phyloP scores from a whole-genome alignment of 306 rosid genomes.

The Hippophae tibetana region DNA sequence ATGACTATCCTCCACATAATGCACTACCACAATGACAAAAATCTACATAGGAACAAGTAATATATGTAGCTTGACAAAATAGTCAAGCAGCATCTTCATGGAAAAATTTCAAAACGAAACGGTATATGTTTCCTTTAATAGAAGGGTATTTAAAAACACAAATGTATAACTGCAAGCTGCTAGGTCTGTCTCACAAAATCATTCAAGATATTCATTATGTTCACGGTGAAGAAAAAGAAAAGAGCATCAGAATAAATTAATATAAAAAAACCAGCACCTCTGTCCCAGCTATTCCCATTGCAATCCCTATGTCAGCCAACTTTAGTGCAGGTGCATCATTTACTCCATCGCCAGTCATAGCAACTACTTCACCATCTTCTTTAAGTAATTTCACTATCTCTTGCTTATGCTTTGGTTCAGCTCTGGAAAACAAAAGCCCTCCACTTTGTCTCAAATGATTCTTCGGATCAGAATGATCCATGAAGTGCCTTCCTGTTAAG shows the following conservation, averaged over 20 bases:
- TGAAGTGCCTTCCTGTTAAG: constrained; percentile 58
- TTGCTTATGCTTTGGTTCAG: constrained; percentile 86
- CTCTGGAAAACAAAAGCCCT: constrained; percentile 68
- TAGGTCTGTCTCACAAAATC: too few species aligned
- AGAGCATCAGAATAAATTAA: not conserved
- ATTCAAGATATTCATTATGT: not conserved
- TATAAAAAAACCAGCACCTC: constrained; percentile 41
- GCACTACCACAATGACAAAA: too few species aligned
- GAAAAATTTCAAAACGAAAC: too few species aligned
- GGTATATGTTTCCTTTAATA: too few species aligned
- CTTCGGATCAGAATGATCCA: constrained; percentile 40
- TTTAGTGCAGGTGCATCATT: constrained; percentile 90
- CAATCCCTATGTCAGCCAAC: constrained; percentile 84
- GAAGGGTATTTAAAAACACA: too few species aligned
- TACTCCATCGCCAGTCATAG: constrained; percentile 93
- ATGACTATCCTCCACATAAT: too few species aligned
- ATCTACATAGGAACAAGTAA: too few species aligned
- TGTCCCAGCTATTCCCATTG: constrained; percentile 89
- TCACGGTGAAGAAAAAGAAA: not conserved
- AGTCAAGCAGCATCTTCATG: too few species aligned
- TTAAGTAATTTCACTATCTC: constrained; percentile 75
- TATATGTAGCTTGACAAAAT: too few species aligned
- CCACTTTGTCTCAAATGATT: constrained; percentile 42
- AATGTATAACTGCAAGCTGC: too few species aligned
- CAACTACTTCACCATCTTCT: constrained; percentile 79